Percentiles rank a stretch among this genome's conserved stretches.
These are phyloP conservation scores for Penicillium freii DNA, from an alignment of 2,329 filamentous ascomycete genomes.

Conservation along the genomic window DNA sequence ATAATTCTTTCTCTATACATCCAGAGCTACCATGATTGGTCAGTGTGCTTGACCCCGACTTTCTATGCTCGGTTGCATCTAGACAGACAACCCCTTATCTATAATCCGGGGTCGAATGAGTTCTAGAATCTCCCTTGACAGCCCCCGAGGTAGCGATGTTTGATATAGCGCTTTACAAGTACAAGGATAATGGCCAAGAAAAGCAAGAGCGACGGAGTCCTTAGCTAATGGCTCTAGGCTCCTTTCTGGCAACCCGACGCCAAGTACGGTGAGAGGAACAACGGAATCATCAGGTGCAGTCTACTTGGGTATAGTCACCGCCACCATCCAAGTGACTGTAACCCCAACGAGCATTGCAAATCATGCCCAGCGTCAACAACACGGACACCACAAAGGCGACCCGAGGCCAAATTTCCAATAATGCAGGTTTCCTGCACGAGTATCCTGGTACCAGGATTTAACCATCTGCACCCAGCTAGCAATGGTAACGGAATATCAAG, in stretches of 20 bases:
- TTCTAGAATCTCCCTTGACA: background rate
- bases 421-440: conserved; percentile 15
- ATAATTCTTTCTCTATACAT: no score
- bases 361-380: background rate
- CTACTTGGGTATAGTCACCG: background rate
- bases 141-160: background rate
- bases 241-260: background rate
- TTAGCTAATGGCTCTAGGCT: background rate
- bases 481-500: conserved; percentile 5
- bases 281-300: background rate
- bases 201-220: background rate
- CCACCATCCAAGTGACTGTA: background rate
- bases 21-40: background rate
- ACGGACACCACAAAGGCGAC: background rate
- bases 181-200: background rate
- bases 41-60: background rate
- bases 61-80: background rate
- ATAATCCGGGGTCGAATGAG: background rate
- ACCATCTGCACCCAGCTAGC: conserved; percentile 6
- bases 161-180: background rate
- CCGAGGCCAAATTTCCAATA: background rate
- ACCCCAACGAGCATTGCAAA: background rate
- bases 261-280: conserved; percentile 5
- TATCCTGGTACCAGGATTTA: conserved; percentile 12
- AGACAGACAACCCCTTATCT: background rate